Evolutionary conservation across 257 asterid genomes (phyloP), one percentile per base, ranked within the genome.

Genomic region (Lycium ferocissimum): DNA sequence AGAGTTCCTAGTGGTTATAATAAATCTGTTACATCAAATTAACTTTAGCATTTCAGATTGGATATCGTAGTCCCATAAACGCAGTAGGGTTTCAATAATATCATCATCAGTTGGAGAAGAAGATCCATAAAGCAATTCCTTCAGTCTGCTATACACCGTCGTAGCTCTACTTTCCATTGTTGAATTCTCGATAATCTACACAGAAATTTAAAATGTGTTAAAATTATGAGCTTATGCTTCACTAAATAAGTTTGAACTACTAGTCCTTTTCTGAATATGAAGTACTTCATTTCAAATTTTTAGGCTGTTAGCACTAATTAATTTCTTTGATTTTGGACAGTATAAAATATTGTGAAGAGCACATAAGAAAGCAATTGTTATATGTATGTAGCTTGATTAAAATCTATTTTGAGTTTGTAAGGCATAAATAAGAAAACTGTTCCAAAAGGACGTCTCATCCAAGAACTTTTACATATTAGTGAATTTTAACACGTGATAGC

Each of bases 21-120:
- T 7, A 18, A 0, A 4, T 76, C 83, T 38, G 86, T 79, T 26
- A 88, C 65, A 47, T 84, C 78, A 70, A 70, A 8, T 88, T 65
- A 81, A 86, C 9, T 22, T 85, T 84, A 89, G 82, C 22, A 81
- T 26, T 78, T 87, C 69, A 8, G 90, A 84, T 72, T 88, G 86
- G 13, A 87, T 87, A 59, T 82, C 88, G n/a, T 81, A 82, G 80
- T 92, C 91, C 91, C 90, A 92, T 51, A 84, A 78, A 51, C 59
- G 49, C 6, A 82, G 56, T 37, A 85, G 67, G 70, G 90, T 84
- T 86, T 89, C 93, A 73, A 75, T 84, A 20, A 78, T 81, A 83
- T 78, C 87, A 11, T 45, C 80, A 11, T 45, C 80, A 45, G 1
- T 43, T 9, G 9, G 8, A 61, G 67, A 18, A 38, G 84, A 57